Evolutionary conservation across 2,329 filamentous ascomycete genomes (phyloP).

Genomic region (Penicillium sp.): DNA sequence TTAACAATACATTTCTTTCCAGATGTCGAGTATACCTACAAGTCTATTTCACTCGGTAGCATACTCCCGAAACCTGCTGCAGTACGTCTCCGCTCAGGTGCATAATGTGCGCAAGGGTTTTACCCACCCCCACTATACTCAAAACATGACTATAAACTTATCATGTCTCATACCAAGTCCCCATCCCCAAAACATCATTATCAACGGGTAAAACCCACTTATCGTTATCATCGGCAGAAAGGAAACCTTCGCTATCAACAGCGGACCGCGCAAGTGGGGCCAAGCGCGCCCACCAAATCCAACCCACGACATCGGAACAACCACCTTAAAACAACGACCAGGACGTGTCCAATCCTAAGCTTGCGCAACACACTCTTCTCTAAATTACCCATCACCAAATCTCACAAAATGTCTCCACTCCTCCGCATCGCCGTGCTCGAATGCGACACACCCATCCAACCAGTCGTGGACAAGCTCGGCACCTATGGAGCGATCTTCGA

Average conservation of each 20-base stretch:
- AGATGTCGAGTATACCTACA: too few relatives aligned
- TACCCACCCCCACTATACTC: too few relatives aligned
- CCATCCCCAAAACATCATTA: neutral
- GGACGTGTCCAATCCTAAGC: neutral
- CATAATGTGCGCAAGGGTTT: too few relatives aligned
- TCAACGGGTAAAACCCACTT: neutral
- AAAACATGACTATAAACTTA: too few relatives aligned
- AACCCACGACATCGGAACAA: neutral
- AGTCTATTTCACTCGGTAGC: too few relatives aligned
- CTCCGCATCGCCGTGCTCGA: constrained; percentile 29
- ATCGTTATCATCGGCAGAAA: neutral
- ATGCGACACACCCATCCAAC: constrained; percentile 31
- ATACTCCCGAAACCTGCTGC: too few relatives aligned
- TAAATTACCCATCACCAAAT: neutral
- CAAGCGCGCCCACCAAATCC: neutral
- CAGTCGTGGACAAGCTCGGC: constrained; percentile 18
- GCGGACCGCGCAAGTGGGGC: neutral
- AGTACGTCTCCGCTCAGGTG: too few relatives aligned
- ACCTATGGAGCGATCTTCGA: constrained; percentile 31
- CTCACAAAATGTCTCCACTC: constrained; percentile 11
- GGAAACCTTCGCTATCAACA: neutral
- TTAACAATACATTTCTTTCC: too few relatives aligned
- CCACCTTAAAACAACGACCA: neutral
- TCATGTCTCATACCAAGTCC: neutral
- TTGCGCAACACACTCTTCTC: neutral